These are phyloP conservation scores for Desmodesmus armatus DNA, from an alignment of 139 green algal genomes.

Conservation along the genomic window DNA sequence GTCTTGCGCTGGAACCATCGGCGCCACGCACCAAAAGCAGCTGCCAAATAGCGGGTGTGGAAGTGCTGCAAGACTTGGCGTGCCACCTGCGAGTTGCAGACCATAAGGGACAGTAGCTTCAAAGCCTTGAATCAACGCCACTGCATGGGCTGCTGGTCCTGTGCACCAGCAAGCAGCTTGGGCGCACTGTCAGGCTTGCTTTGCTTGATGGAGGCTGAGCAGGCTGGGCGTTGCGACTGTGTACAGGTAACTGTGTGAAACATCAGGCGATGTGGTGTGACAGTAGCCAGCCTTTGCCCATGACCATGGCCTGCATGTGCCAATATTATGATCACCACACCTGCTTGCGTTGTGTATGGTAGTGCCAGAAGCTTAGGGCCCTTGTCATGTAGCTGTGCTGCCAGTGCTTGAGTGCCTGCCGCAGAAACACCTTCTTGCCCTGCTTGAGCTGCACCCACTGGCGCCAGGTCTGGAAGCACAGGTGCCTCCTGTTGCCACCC, in stretches of 20 bases:
- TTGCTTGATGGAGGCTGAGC: no score
- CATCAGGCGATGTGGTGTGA: no score
- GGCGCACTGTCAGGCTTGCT: no score
- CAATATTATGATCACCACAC: no score
- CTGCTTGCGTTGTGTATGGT: not conserved
- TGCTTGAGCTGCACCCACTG: conserved; percentile 31
- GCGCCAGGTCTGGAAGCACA: conserved; percentile 39
- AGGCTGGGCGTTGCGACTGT: no score
- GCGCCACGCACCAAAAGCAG: conserved; percentile 13
- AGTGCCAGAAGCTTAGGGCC: not conserved
- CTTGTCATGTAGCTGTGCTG: conserved; percentile 3
- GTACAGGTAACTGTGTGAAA: no score
- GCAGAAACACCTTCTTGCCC: not conserved
- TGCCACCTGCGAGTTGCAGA: conserved; percentile 20
- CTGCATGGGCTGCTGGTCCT: no score
- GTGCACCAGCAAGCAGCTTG: no score
- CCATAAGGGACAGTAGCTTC: not conserved
- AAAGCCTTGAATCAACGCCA: no score
- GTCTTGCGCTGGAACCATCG: conserved; percentile 12
- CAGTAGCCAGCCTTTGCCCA: no score
- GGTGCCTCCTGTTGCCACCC: conserved; percentile 30
- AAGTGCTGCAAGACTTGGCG: conserved; percentile 16
- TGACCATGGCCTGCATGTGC: no score
- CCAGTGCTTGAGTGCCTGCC: conserved; percentile 17
- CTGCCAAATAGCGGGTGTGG: not conserved